These are phyloP conservation scores for Apiospora marii DNA, from an alignment of 2,329 filamentous ascomycete species.

Conservation along the genomic window DNA sequence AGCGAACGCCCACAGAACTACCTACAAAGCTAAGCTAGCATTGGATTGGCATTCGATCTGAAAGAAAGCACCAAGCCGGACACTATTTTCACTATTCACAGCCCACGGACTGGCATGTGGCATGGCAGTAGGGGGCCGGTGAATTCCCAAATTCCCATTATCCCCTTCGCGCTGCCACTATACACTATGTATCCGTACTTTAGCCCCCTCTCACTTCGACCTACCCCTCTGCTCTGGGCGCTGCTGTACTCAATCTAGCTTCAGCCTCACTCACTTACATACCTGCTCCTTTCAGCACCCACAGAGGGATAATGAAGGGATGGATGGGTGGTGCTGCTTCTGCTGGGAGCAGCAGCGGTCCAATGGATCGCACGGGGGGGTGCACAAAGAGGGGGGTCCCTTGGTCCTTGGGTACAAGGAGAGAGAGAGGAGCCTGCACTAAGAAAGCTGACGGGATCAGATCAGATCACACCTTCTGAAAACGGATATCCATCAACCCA, in stretches of 20 bases:
- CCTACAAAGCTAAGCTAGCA: conserved; percentile 13
- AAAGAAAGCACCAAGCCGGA: not conserved
- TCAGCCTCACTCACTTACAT: conserved; percentile 12
- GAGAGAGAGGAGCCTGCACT: not conserved
- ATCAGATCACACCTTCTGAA: conserved; percentile 22
- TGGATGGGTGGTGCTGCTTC: not conserved
- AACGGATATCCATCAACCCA: not conserved
- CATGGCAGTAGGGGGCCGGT: not conserved
- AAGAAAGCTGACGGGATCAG: conserved; percentile 13
- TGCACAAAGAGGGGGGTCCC: not conserved
- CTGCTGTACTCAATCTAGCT: not conserved
- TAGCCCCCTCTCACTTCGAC: not conserved
- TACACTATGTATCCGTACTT: not conserved
- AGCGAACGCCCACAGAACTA: conserved; percentile 13
- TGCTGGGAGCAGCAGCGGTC: conserved; percentile 4
- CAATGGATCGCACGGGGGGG: not conserved
- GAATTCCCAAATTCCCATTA: not conserved
- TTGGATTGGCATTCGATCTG: not conserved
- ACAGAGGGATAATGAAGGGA: conserved; percentile 5
- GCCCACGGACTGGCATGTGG: conserved; percentile 2
- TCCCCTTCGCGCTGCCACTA: no score
- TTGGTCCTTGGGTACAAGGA: not conserved
- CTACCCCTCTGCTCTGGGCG: not conserved
- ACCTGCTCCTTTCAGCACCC: conserved; percentile 11
- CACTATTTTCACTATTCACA: not conserved